These are phyloP conservation scores for Trichoderma erinaceum DNA, from an alignment of 495 filamentous ascomycete species.

Conservation along the genomic window DNA sequence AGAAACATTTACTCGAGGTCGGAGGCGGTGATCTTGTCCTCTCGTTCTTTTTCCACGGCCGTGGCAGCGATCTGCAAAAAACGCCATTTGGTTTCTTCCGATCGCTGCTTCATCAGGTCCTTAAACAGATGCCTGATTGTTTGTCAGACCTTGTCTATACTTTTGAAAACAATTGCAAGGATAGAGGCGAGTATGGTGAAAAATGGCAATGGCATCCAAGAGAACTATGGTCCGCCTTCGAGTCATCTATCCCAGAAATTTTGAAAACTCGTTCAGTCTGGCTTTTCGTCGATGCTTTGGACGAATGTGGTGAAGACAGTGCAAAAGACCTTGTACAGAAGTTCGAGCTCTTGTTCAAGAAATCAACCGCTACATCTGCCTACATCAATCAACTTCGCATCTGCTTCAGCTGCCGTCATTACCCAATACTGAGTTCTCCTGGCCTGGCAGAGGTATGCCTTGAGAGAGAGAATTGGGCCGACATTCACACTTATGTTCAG, in stretches of 20 bases:
- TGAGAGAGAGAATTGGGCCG: slow-evolving; percentile 25
- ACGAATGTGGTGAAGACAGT: slow-evolving; percentile 29
- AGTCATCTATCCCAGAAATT: slow-evolving; percentile 18
- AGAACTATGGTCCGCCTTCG: slow-evolving; percentile 13
- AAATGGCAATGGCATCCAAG: slow-evolving; percentile 28
- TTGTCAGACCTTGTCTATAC: slow-evolving; percentile 21
- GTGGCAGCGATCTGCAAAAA: slow-evolving; percentile 29
- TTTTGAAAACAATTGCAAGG: slow-evolving; percentile 18
- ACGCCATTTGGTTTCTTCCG: slow-evolving; percentile 30
- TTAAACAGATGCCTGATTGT: slow-evolving; percentile 20
- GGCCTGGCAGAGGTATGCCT: slow-evolving; percentile 24
- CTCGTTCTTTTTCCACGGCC: slow-evolving; percentile 34
- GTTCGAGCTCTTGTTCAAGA: slow-evolving; percentile 22
- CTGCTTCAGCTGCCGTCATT: slow-evolving; percentile 37
- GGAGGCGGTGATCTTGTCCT: slow-evolving; percentile 21
- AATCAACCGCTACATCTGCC: background rate
- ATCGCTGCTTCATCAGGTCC: slow-evolving; percentile 32
- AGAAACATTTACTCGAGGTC: background rate
- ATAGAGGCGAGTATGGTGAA: slow-evolving; percentile 19
- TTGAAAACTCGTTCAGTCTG: slow-evolving; percentile 18
- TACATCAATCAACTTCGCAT: slow-evolving; percentile 21
- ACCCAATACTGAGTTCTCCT: slow-evolving; percentile 26
- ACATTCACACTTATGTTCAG: slow-evolving; percentile 30
- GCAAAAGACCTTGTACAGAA: slow-evolving; percentile 23
- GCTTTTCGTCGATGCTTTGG: slow-evolving; percentile 31